Evolutionary conservation across 768 basidiomycete genomes (phyloP), one percentile per base, ranked within the genome.

Genomic region (Lactifluus subvellereus): DNA sequence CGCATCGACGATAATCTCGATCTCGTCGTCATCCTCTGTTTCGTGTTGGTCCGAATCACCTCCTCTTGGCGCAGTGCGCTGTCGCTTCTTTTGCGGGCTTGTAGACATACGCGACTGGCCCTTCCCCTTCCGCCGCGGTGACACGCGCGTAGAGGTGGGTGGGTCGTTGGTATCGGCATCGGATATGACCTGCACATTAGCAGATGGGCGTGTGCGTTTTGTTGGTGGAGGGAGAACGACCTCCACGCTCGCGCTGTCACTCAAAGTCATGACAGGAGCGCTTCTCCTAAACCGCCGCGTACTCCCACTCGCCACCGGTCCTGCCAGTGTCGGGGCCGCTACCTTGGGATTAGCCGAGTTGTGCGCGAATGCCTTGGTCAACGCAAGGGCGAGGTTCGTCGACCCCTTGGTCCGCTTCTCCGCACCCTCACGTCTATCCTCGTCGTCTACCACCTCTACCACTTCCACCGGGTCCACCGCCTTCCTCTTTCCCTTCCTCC

Each of bases 281-380:
- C 14, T 16, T 18, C 30, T 53, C 27, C 30, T 49, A 22, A 13
- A 48, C 2, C 18, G 40, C 3, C 32, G 37, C 18, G 37, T 27
- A 13, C 48, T 57, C 13, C 61, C 32, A n/a, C n/a, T 43, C 13
- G 32, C 13, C 16, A 4, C 8, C 9, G 57, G 13, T 10, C 20
- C 38, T 20, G 30, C 14, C n/a, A 10, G 40, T 9, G 11, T n/a
- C 11, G 42, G 14, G 11, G 38, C 30, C 2, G 16, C 2, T n/a
- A 63, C 62, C 2, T 42, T 38, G 5, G 52, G 62, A 42, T 63
- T 14, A 33, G 52, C 35, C 18, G 57, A 63, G 37, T 58, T 59
- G 22, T 54, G 51, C 3, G 57, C 47, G 22, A 63, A 63, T 13
- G 62, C 62, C 1, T 27, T 20, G 38, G 51, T 38, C n/a, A 63